Evolutionary conservation across 1,284 basidiomycete species (phyloP).

Genomic region (Paramarasmius palmivorus): DNA sequence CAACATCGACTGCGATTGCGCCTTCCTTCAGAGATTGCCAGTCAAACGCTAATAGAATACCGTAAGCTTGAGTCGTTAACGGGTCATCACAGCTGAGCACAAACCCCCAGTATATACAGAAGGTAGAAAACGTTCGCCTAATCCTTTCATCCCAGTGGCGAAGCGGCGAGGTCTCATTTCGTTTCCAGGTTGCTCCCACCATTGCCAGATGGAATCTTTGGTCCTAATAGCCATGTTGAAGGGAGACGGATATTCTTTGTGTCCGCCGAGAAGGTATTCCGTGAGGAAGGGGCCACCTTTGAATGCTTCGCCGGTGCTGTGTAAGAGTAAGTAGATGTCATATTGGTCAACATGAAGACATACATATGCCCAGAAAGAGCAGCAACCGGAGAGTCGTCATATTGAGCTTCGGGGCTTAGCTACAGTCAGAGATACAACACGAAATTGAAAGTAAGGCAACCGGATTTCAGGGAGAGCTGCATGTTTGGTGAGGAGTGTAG

Average conservation of each 20-base stretch:
- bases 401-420: constrained; percentile 4
- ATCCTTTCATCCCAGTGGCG: constrained; percentile 14
- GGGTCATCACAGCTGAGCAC: background rate
- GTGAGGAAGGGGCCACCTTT: constrained; percentile 1
- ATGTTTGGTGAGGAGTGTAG: constrained; percentile 15
- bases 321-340: background rate
- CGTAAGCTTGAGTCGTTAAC: constrained; percentile 1
- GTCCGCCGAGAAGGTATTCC: background rate
- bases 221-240: constrained; percentile 1
- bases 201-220: constrained; percentile 1
- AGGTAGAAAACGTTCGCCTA: background rate
- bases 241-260: background rate
- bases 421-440: background rate
- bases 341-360: background rate
- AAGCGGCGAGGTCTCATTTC: constrained; percentile 13
- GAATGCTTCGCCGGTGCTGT: constrained; percentile 5
- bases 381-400: constrained; percentile 10
- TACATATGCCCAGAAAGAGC: constrained; percentile 5
- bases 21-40: constrained; percentile 13
- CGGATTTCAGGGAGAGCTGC: constrained; percentile 16
- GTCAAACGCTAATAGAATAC: constrained; percentile 13
- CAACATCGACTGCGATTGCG: constrained; percentile 22
- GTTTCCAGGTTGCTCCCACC: constrained; percentile 15
- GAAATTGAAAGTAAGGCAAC: background rate
- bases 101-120: constrained; percentile 5